Conservation (phyloP, 768 basidiomycete species). For the Pholiota microspora region DNA sequence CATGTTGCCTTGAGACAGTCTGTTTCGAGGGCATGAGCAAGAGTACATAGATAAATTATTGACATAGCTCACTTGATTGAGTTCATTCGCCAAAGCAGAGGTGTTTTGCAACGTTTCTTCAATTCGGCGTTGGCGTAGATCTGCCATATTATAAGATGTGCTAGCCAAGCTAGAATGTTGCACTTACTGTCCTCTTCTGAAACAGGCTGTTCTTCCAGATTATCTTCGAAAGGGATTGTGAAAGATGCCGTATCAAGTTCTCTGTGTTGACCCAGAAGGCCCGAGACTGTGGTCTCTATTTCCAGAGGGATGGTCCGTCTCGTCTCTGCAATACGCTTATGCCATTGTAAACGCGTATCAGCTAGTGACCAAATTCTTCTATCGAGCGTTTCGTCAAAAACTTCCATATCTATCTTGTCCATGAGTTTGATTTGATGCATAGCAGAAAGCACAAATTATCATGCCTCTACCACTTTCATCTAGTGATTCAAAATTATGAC, state of each 20-base stretch:
- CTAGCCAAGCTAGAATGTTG: too few relatives aligned
- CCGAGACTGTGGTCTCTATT: constrained; percentile 36
- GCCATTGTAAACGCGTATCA: constrained; percentile 72
- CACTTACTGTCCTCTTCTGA: constrained; percentile 23
- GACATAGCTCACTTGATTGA: constrained; percentile 47
- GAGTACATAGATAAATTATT: constrained; percentile 2
- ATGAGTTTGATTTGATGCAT: background rate
- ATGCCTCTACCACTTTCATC: constrained; percentile 53
- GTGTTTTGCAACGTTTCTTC: constrained; percentile 33
- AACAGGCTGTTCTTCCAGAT: constrained; percentile 18
- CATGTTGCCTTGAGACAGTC: constrained; percentile 35
- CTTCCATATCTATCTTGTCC: constrained; percentile 57
- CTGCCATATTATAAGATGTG: constrained; percentile 1
- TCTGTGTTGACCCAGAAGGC: constrained; percentile 29
- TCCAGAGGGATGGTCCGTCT: constrained; percentile 61
- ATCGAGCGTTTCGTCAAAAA: constrained; percentile 87
- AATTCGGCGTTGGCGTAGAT: constrained; percentile 18
- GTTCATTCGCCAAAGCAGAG: constrained; percentile 40
- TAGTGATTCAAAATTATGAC: constrained; percentile 70
- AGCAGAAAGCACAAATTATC: background rate
- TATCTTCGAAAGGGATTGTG: constrained; percentile 14
- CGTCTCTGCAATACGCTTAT: constrained; percentile 66
- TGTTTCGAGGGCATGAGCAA: background rate
- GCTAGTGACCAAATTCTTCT: constrained; percentile 78
- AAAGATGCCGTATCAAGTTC: constrained; percentile 23